phyloP scores from a whole-genome alignment of 768 basidiomycete species.

The Lentinula lateritia region DNA sequence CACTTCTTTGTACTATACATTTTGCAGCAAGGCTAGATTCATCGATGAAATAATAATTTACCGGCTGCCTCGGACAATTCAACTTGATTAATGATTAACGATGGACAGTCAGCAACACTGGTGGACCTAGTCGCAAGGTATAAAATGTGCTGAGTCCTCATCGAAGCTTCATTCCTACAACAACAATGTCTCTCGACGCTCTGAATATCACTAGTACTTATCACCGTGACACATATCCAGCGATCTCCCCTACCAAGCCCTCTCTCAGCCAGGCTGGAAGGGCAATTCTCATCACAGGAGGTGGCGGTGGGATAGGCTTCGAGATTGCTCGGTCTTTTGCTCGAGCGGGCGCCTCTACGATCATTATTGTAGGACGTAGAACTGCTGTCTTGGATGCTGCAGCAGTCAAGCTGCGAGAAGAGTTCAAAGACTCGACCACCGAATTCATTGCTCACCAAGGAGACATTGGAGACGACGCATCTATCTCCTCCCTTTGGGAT shows the following conservation, averaged over 20 bases:
- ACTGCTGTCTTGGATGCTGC: background rate
- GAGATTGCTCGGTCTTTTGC: background rate
- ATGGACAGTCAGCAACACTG: too few species aligned
- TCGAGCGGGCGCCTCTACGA: background rate
- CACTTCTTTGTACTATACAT: too few species aligned
- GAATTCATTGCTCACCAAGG: background rate
- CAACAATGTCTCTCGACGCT: background rate
- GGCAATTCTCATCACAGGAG: too few species aligned
- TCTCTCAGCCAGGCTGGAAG: too few species aligned
- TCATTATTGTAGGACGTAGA: background rate
- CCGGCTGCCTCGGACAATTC: too few species aligned
- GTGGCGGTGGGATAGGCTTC: too few species aligned
- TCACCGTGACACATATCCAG: background rate
- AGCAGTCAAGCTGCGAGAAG: background rate
- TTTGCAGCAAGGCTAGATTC: too few species aligned
- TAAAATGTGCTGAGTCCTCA: too few species aligned
- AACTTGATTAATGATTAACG: too few species aligned
- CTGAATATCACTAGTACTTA: background rate
- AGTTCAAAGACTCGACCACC: background rate
- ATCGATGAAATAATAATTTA: too few species aligned
- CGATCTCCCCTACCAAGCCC: background rate
- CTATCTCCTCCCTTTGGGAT: background rate
- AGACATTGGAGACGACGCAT: background rate
- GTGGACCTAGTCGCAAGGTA: too few species aligned
- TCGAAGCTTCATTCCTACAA: too few species aligned